These are phyloP conservation scores for Tetrahymena elliotti DNA, from an alignment of 73 alveolate genomes.

Conservation along the genomic window DNA sequence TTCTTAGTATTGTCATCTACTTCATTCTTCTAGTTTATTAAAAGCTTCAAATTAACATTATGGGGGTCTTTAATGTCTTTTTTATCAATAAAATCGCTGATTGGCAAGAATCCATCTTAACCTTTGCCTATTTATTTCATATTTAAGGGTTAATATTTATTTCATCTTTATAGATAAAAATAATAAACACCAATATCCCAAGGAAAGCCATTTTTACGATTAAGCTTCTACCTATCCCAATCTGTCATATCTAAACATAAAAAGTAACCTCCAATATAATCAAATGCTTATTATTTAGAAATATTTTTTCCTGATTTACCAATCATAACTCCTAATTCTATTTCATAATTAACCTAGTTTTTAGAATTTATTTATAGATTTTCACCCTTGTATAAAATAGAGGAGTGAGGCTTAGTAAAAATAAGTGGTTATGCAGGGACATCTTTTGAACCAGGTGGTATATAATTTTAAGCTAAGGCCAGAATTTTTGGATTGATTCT, in stretches of 20 bases:
- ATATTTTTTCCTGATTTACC: constrained; percentile 49
- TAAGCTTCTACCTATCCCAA: constrained; percentile 43
- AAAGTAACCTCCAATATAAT: constrained; percentile 66
- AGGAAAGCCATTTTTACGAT: constrained; percentile 61
- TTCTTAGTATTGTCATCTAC: constrained; percentile 45
- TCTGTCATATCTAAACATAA: constrained; percentile 68
- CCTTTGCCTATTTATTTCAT: constrained; percentile 45
- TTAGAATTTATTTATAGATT: background rate
- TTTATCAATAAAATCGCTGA: constrained; percentile 38
- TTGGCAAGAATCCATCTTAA: constrained; percentile 63
- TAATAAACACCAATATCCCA: constrained; percentile 34
- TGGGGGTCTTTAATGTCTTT: constrained; percentile 58
- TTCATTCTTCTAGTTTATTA: constrained; percentile 31
- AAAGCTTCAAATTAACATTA: constrained; percentile 42
- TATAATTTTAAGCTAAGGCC: constrained; percentile 66
- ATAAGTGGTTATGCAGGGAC: constrained; percentile 60
- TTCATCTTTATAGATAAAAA: too few species aligned
- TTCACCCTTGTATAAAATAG: constrained; percentile 15
- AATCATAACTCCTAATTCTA: constrained; percentile 55
- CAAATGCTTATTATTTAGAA: constrained; percentile 45
- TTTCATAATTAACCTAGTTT: background rate
- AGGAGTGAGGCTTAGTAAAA: constrained; percentile 51
- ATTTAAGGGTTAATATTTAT: background rate
- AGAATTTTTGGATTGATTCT: constrained; percentile 45
- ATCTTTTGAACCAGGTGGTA: constrained; percentile 48